Conservation (phyloP, 352 stramenopile species). For the Globisporangium nagaii region DNA sequence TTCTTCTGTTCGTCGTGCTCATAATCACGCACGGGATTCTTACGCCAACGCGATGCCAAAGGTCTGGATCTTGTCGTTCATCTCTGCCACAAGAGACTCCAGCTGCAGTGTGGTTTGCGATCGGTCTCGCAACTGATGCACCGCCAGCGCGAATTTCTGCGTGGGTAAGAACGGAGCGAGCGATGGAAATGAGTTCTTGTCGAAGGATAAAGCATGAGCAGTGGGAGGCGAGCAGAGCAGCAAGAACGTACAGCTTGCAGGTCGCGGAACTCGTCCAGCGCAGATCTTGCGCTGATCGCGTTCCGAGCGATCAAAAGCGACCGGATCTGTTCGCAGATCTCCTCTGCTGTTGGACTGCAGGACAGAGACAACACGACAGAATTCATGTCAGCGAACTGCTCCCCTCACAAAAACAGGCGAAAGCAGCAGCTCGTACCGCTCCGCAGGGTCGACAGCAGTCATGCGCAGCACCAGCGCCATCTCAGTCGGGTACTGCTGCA, state of each 20-base stretch:
- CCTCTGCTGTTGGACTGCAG: constrained; percentile 34
- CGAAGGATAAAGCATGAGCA: no score
- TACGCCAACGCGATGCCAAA: constrained; percentile 52
- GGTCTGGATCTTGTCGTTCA: constrained; percentile 69
- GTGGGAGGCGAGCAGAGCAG: no score
- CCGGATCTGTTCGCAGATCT: constrained; percentile 53
- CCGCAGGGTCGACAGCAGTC: constrained; percentile 64
- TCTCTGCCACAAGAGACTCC: constrained; percentile 52
- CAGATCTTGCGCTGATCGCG: constrained; percentile 31
- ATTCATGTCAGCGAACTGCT: neutral
- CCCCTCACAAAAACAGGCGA: neutral
- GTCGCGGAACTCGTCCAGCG: constrained; percentile 60
- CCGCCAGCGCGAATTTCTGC: constrained; percentile 41
- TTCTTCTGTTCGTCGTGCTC: neutral
- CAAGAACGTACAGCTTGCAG: constrained; percentile 31
- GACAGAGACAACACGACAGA: neutral
- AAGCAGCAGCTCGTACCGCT: constrained; percentile 43
- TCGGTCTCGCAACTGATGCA: constrained; percentile 52
- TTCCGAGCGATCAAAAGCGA: constrained; percentile 34
- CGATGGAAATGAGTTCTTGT: neutral
- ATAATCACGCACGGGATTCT: no score
- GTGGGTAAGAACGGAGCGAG: neutral
- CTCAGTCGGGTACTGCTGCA: constrained; percentile 57
- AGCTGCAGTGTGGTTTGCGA: constrained; percentile 55
- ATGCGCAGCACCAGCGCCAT: constrained; percentile 74